Base-by-base conservation (phyloP, 495 filamentous ascomycete genomes). In the Annulohypoxylon stygium region DNA sequence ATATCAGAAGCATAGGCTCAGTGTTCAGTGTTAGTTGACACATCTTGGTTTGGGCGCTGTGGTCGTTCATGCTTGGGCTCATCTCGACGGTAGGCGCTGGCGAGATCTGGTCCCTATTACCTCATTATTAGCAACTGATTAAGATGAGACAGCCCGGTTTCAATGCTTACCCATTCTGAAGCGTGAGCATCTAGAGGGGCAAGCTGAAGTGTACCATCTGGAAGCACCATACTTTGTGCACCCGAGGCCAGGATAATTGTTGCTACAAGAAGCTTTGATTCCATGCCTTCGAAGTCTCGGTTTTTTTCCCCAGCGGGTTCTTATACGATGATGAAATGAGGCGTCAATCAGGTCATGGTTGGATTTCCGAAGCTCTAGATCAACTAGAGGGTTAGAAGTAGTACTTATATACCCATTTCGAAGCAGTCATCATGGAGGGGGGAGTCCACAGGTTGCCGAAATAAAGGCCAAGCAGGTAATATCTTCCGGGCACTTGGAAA, bases 161-260 rank as follows among this genome's bases (percentile, higher is more conserved):
- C 11, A 16, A 5, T 25, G 14, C 68, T 70, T 25, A 70, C 69
- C 55, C 58, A 72, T 57, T 72, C 69, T 18, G 48, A 57, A 50
- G 62, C 69, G 50, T 72, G 69, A n/a, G 69, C 69, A 50, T 72
- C 69, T 11, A 72, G 33, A 2, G 69, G 69, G 33, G 69, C 69
- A 33, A 72, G 63, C 34, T 67, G 57, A 50, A 67, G 57, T 18
- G 30, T 62, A 14, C 69, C 69, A 23, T 67, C 48, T n/a, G 69
- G 69, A 30, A 72, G 58, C 37, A 65, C 57, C 58, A 69, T 61
- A 36, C 62, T 50, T 43, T 43, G 20, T 14, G 55, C 61, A 14
- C 51, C 16, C 45, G 55, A 47, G 14, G 58, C 67, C 16, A 76
- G 47, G 26, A 76, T 47, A 25, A 71, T 53, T 9, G 67, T 53